These are phyloP conservation scores for Colletotrichum lupini DNA, from an alignment of 2,329 filamentous ascomycete species.

Conservation along the genomic window DNA sequence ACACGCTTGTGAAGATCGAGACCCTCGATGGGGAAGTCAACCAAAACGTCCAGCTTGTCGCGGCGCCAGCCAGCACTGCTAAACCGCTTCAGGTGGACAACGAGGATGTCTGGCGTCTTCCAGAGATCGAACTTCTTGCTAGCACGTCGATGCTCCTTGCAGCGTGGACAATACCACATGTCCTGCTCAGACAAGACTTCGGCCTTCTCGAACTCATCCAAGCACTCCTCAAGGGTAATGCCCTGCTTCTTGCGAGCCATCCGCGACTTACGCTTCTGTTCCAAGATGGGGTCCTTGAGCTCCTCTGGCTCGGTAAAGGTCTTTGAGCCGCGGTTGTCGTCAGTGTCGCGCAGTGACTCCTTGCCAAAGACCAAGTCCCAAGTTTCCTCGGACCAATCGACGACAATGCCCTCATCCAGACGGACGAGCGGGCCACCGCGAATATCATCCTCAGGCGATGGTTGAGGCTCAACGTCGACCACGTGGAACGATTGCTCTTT, in stretches of 20 bases:
- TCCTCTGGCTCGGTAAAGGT: slow-evolving; percentile 66
- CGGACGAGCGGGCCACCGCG: slow-evolving; percentile 75
- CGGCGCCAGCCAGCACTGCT: slow-evolving; percentile 84
- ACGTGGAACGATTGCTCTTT: slow-evolving; percentile 50
- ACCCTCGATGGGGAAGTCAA: slow-evolving; percentile 91
- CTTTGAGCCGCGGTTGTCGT: slow-evolving; percentile 67
- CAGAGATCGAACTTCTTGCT: slow-evolving; percentile 98
- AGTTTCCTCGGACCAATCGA: slow-evolving; percentile 83
- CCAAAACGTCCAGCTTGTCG: slow-evolving; percentile 90
- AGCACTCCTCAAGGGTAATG: slow-evolving; percentile 87
- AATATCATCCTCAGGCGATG: slow-evolving; percentile 38
- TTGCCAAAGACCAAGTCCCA: slow-evolving; percentile 77
- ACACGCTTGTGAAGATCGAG: slow-evolving; percentile 86
- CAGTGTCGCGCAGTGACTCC: slow-evolving; percentile 47
- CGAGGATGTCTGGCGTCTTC: slow-evolving; percentile 94
- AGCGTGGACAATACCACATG: slow-evolving; percentile 96
- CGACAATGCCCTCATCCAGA: slow-evolving; percentile 84
- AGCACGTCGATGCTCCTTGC: slow-evolving; percentile 91
- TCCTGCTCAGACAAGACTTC: slow-evolving; percentile 95
- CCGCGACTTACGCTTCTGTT: slow-evolving; percentile 71
- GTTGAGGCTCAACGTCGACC: slow-evolving; percentile 35
- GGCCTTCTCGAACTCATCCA: slow-evolving; percentile 93
- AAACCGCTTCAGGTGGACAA: slow-evolving; percentile 96
- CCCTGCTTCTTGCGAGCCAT: slow-evolving; percentile 68
- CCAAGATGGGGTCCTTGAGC: slow-evolving; percentile 72